Percentiles rank a stretch among this genome's conserved stretches.
Conservation (phyloP, 192 early-diverging fungal species). For the Linnemannia zychae region DNA sequence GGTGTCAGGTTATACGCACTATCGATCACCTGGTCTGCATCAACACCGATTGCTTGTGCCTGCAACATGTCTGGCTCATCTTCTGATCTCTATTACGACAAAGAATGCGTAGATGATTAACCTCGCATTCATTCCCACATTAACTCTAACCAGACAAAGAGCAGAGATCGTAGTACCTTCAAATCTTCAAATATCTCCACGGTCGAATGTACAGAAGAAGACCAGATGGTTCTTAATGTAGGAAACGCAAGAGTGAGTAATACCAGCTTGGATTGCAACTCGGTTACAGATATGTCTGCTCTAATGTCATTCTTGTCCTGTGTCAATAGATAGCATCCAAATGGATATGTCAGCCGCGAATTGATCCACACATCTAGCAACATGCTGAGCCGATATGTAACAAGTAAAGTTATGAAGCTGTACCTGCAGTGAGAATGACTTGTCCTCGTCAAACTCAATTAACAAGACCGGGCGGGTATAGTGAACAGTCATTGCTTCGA, state of each 20-base stretch:
- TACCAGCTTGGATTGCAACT: conserved; percentile 80
- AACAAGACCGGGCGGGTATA: conserved; percentile 86
- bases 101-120: not conserved
- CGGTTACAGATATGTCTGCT: conserved; percentile 67
- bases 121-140: not conserved
- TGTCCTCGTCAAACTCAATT: conserved; percentile 93
- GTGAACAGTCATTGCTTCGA: conserved; percentile 87
- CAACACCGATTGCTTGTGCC: conserved; percentile 80
- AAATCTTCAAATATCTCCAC: conserved; percentile 93
- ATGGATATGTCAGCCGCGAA: conserved; percentile 12
- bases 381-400: not conserved
- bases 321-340: conserved; percentile 4
- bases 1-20: conserved; percentile 78
- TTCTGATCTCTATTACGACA: conserved; percentile 70
- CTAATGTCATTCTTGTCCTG: conserved; percentile 63
- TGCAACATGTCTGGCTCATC: conserved; percentile 80
- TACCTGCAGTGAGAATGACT: conserved; percentile 84
- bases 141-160: conserved; percentile 4
- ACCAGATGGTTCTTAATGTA: conserved; percentile 89
- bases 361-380: not conserved
- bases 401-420: conserved; percentile 42
- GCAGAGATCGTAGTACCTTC: conserved; percentile 64
- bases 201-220: conserved; percentile 84
- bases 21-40: conserved; percentile 71
- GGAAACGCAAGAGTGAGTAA: conserved; percentile 89